Percentiles rank a stretch among this genome's conserved stretches.
Evolutionary conservation across 495 filamentous ascomycete genomes (phyloP).

Genomic region (Clavariopsis aquatica): DNA sequence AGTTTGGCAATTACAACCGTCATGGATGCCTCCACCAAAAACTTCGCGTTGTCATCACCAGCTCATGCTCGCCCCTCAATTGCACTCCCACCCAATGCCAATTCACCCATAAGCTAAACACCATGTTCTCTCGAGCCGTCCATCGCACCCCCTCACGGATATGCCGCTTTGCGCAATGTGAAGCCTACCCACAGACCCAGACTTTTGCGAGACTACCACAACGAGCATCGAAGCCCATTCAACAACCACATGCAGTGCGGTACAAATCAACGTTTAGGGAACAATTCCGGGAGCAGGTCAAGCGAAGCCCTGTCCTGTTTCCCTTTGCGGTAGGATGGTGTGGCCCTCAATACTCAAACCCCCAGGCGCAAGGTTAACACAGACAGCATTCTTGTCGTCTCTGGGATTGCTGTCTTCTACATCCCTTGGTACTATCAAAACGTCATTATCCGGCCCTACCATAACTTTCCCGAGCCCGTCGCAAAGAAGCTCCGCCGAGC

Average conservation of each 20-base stretch:
- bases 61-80: not conserved
- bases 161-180: conserved; percentile 22
- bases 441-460: conserved; percentile 64
- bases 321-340: conserved; percentile 41
- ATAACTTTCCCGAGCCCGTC: conserved; percentile 77
- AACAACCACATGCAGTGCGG: conserved; percentile 18
- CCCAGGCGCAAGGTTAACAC: conserved; percentile 1
- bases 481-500: conserved; percentile 80
- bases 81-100: not conserved
- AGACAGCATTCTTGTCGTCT: conserved; percentile 49
- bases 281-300: conserved; percentile 20
- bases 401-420: conserved; percentile 54
- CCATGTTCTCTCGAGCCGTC: conserved; percentile 31
- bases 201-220: conserved; percentile 25
- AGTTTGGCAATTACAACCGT: not conserved
- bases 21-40: not conserved
- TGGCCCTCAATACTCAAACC: not conserved
- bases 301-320: conserved; percentile 38
- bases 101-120: not conserved
- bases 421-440: conserved; percentile 64
- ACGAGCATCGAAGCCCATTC: conserved; percentile 23
- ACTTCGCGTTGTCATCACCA: not conserved
- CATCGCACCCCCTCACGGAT: conserved; percentile 21
- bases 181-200: conserved; percentile 21
- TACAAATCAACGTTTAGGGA: conserved; percentile 16